Base-by-base conservation (phyloP, 2,329 filamentous ascomycete genomes). In the Arthrinium phaeospermum region DNA sequence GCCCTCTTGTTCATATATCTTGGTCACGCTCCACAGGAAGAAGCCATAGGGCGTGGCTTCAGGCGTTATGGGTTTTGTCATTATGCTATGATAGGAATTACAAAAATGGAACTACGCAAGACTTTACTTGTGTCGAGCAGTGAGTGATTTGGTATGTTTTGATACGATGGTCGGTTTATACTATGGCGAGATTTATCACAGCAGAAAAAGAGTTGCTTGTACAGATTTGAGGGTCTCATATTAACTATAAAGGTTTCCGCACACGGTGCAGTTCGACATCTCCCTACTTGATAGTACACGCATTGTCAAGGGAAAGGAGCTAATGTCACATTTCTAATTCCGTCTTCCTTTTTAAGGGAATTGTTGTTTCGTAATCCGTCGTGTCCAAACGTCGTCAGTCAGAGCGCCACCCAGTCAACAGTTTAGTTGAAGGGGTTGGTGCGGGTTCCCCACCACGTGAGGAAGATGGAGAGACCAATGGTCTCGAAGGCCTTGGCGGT, bases 361-460 rank as follows among this genome's bases (percentile, higher is more conserved):
- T 34, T 22, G 19, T 41, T 64, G n/a, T 69, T 47, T 69, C 67
- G 27, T 69, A 69, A 69, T 41, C 37, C 34, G 51, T 64, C 49
- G 27, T 37, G 30, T 68, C 41, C 53, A 68, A 41, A 57, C 73
- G 75, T 64, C 34, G 34, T 64, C 57, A 64, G 41, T 34, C 34
- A 37, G 34, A 64, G 22, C 14, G 34, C 57, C 57, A 64, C 41
- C 57, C 57, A 12, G 3, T n/a, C 37, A 44, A 53, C 78, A 71
- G 27, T 80, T 88, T 93, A 95, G 81, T 95, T 91, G 84, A 98
- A 97, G 74, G 94, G 94, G 87, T 95, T 96, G 85, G 94, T 96
- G 82, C 93, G 92, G 80, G 96, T 98, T 80, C 96, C 96, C 96
- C 96, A 98, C 93, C 94, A 98, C 82, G 94, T 98, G 79, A 98